phyloP scores from a whole-genome alignment of 495 filamentous ascomycete genomes.

The Talaromyces borbonicus region DNA sequence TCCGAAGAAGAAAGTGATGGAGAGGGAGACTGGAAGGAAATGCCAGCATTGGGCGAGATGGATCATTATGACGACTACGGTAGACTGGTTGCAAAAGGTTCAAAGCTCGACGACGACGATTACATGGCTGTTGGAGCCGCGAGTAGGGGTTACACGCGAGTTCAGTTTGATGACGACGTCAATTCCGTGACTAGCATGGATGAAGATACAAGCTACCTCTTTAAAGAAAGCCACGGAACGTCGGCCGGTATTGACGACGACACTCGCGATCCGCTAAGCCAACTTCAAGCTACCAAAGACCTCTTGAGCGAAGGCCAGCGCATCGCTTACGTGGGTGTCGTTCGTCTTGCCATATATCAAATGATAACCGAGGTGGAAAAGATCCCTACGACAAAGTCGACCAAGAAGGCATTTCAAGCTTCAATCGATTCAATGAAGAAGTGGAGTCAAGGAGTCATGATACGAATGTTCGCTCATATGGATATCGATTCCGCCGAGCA shows the following conservation, averaged over 20 bases:
- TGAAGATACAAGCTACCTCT: constrained; percentile 92
- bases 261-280: constrained; percentile 70
- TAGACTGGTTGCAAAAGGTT: constrained; percentile 71
- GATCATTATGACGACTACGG: constrained; percentile 95
- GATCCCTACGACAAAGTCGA: constrained; percentile 39
- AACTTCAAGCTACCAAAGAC: constrained; percentile 94
- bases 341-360: constrained; percentile 62
- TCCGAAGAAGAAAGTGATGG: constrained; percentile 31
- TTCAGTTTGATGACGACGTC: constrained; percentile 88
- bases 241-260: constrained; percentile 62
- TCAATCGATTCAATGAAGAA: constrained; percentile 74
- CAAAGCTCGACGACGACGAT: constrained; percentile 57
- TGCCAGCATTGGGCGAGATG: constrained; percentile 86
- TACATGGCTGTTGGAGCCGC: constrained; percentile 75
- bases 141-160: constrained; percentile 87
- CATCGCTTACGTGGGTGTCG: constrained; percentile 91
- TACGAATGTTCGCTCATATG: constrained; percentile 89
- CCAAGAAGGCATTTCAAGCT: constrained; percentile 58
- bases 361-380: constrained; percentile 61
- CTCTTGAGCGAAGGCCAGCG: constrained; percentile 90
- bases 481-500: constrained; percentile 84
- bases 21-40: constrained; percentile 73
- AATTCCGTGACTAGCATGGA: constrained; percentile 93
- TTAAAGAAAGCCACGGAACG: constrained; percentile 56
- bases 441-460: constrained; percentile 98